Percentiles rank a stretch among this genome's conserved stretches.
phyloP scores from a whole-genome alignment of 1,284 basidiomycete species.

The Rhodotorula sp. region DNA sequence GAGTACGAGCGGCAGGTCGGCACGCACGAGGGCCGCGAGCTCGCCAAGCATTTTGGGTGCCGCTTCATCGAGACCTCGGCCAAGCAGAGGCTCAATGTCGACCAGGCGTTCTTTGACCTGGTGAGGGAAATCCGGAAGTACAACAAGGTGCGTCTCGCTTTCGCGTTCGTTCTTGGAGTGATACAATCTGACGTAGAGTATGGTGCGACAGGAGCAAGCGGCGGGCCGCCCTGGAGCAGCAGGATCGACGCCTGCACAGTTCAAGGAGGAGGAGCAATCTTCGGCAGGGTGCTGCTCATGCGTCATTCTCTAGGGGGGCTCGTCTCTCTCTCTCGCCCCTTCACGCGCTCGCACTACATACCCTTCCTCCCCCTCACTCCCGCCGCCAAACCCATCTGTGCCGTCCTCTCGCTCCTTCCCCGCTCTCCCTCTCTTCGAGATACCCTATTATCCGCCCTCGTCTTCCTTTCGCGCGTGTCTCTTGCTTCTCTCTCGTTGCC shows the following conservation, averaged over 20 bases:
- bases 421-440: not conserved
- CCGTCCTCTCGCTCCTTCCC: not conserved
- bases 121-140: slow-evolving; percentile 95
- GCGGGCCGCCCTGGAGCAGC: slow-evolving; percentile 38
- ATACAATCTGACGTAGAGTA: no score
- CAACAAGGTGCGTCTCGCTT: slow-evolving; percentile 68
- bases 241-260: slow-evolving; percentile 21
- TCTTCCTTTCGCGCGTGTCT: not conserved
- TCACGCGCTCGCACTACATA: not conserved
- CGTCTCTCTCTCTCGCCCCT: not conserved
- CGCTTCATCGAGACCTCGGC: slow-evolving; percentile 98
- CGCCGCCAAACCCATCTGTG: not conserved
- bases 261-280: slow-evolving; percentile 44
- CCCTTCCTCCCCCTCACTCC: not conserved
- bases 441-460: not conserved
- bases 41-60: slow-evolving; percentile 94
- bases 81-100: slow-evolving; percentile 97
- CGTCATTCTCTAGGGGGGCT: slow-evolving; percentile 58
- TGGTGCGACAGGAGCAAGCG: slow-evolving; percentile 36
- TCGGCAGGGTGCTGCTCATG: slow-evolving; percentile 71
- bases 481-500: not conserved
- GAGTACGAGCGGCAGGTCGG: slow-evolving; percentile 98
- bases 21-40: slow-evolving; percentile 94
- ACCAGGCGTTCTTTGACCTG: slow-evolving; percentile 96
- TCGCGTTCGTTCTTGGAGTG: no score